A percentile compares a stretch with the other conserved stretches of the same genome.
phyloP scores from a whole-genome alignment of 768 basidiomycete species.

The Erythrobasidium yunnanense region DNA sequence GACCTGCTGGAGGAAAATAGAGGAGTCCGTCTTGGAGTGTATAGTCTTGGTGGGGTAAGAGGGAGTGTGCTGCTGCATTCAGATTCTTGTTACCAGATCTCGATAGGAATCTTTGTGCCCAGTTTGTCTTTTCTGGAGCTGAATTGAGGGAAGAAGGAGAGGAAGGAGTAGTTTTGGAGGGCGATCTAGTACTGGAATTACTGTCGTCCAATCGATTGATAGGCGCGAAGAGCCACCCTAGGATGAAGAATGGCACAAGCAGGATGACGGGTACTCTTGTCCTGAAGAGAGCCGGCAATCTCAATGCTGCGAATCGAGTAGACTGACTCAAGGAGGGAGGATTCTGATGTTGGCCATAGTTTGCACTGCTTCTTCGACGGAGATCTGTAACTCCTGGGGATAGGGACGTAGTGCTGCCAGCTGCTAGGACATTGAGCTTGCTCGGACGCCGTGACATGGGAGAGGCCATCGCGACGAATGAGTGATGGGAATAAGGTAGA shows the following conservation, averaged over 20 bases:
- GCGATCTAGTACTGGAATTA: neutral
- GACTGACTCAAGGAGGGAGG: neutral
- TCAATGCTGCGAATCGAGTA: too few species aligned
- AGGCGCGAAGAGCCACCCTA: constrained; percentile 1
- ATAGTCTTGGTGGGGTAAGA: too few species aligned
- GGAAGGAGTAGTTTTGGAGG: neutral
- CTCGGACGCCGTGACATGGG: neutral
- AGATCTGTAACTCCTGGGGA: neutral
- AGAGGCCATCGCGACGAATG: too few species aligned
- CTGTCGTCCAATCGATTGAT: neutral
- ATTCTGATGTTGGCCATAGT: neutral
- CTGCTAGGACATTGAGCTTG: neutral
- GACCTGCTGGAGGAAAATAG: constrained; percentile 3
- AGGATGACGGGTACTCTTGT: neutral
- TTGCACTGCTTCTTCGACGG: neutral
- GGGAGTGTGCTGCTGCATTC: too few species aligned
- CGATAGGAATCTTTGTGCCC: constrained; percentile 2
- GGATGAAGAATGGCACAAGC: constrained; percentile 9
- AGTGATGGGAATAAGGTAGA: too few species aligned
- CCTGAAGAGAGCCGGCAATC: constrained; percentile 6
- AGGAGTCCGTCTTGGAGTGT: constrained; percentile 7
- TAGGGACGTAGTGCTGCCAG: neutral
- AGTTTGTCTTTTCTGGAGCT: neutral
- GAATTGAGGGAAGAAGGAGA: neutral
- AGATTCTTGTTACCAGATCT: too few species aligned